Percentiles rank a stretch among this genome's conserved stretches.
phyloP scores from a whole-genome alignment of 257 asterid species.

The Salvia splendens region DNA sequence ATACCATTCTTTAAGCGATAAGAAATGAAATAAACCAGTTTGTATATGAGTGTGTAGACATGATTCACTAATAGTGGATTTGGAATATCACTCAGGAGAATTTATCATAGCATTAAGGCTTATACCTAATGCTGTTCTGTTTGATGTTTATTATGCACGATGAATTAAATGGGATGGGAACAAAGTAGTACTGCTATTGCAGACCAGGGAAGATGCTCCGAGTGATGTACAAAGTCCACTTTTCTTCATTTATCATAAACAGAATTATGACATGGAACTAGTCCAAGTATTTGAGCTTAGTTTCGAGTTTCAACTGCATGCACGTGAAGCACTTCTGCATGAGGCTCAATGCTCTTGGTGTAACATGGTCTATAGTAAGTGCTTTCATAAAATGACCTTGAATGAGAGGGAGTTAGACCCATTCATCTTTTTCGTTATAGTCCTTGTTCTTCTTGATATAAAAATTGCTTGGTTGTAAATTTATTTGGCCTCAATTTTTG shows the following conservation, averaged over 20 bases:
- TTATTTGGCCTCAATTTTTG: neutral
- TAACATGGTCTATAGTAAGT: neutral
- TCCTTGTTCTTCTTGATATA: neutral
- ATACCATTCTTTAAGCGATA: neutral
- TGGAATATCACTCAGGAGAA: neutral
- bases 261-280: neutral
- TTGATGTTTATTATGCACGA: neutral
- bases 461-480: neutral
- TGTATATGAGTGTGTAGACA: neutral
- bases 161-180: neutral
- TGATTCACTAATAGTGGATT: neutral
- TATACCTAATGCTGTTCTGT: neutral
- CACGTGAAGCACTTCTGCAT: neutral
- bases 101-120: neutral
- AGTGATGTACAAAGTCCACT: neutral
- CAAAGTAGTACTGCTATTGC: neutral
- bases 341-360: neutral
- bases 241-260: neutral
- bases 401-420: neutral
- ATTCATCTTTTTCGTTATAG: neutral
- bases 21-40: slow-evolving; percentile 1
- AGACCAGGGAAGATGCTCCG: slow-evolving; percentile 1
- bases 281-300: neutral
- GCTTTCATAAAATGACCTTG: neutral
- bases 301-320: neutral